These are phyloP conservation scores for Sporothrix euskadiensis DNA, from an alignment of 2,329 filamentous ascomycete species.

Conservation along the genomic window DNA sequence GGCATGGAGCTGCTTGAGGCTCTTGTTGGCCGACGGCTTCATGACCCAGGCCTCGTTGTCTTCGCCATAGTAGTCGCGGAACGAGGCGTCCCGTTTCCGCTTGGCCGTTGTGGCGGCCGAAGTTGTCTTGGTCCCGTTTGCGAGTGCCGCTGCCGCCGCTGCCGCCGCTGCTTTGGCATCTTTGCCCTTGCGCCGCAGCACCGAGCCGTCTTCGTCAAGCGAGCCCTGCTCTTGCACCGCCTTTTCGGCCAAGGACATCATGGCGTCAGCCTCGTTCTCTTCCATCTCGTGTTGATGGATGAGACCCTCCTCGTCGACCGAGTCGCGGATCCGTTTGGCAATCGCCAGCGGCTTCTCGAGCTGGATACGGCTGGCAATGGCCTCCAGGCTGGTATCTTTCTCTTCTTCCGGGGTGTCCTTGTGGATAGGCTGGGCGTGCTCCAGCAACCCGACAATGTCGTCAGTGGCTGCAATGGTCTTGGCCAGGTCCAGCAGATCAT, in stretches of 20 bases:
- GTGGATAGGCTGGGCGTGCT: conserved; percentile 27
- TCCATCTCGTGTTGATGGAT: conserved; percentile 75
- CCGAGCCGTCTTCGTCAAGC: conserved; percentile 54
- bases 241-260: conserved; percentile 72
- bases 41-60: conserved; percentile 65
- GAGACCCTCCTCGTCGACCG: conserved; percentile 94
- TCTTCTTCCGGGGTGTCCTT: conserved; percentile 20
- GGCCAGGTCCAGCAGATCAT: conserved; percentile 82
- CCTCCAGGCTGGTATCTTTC: conserved; percentile 43
- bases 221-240: conserved; percentile 67
- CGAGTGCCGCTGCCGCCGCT: background rate
- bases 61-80: conserved; percentile 60
- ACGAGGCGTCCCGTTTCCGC: conserved; percentile 38
- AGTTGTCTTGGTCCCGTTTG: background rate
- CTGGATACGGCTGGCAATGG: conserved; percentile 59
- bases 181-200: conserved; percentile 52
- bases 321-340: conserved; percentile 67
- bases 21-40: conserved; percentile 66
- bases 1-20: conserved; percentile 66
- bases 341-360: conserved; percentile 68
- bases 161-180: conserved; percentile 21
- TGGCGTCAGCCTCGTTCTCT: conserved; percentile 67
- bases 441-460: conserved; percentile 58
- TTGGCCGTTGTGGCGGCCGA: conserved; percentile 17
- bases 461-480: conserved; percentile 76